A percentile compares a stretch with the other conserved stretches of the same genome.
Evolutionary conservation across 2,329 filamentous ascomycete species (phyloP).

Genomic region (Phyllosticta citrichinensis): DNA sequence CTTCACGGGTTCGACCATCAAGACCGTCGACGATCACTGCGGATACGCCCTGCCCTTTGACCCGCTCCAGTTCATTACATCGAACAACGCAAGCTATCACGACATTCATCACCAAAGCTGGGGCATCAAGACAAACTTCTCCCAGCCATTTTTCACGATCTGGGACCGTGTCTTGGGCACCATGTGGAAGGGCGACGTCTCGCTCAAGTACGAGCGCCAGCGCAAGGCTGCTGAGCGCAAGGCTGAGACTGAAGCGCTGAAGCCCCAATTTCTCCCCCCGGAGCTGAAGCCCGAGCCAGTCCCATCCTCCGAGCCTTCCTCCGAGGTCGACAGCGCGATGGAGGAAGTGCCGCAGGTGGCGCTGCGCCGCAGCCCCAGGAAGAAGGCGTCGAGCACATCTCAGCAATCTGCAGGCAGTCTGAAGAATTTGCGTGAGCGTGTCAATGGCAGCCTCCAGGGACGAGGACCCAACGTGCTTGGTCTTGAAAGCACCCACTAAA

Average conservation of each 20-base stretch:
- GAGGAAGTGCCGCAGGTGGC: conserved; percentile 18
- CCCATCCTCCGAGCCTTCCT: conserved; percentile 12
- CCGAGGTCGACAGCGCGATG: conserved; percentile 18
- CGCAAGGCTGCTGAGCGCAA: conserved; percentile 47
- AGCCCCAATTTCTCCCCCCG: conserved; percentile 14
- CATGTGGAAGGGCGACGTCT: conserved; percentile 61
- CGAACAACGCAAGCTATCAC: conserved; percentile 93
- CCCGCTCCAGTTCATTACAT: conserved; percentile 79
- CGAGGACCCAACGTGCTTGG: conserved; percentile 36
- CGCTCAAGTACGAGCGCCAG: conserved; percentile 48
- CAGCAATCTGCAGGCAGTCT: conserved; percentile 28
- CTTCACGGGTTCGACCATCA: conserved; percentile 81
- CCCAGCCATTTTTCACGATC: conserved; percentile 88
- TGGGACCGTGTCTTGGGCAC: conserved; percentile 82
- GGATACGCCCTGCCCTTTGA: conserved; percentile 95
- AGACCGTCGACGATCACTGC: conserved; percentile 96
- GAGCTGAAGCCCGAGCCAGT: conserved; percentile 9
- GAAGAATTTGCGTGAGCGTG: conserved; percentile 35
- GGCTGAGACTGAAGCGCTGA: conserved; percentile 37
- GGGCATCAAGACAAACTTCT: conserved; percentile 95
- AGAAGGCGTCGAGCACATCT: conserved; percentile 30
- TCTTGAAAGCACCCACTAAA: conserved; percentile 32
- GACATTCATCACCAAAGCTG: conserved; percentile 98
- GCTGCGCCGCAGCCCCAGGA: conserved; percentile 31
- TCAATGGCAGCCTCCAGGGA: conserved; percentile 37